These are phyloP conservation scores for Acanthamoeba castellanii DNA, from an alignment of 208 protist genomes.

Conservation along the genomic window DNA sequence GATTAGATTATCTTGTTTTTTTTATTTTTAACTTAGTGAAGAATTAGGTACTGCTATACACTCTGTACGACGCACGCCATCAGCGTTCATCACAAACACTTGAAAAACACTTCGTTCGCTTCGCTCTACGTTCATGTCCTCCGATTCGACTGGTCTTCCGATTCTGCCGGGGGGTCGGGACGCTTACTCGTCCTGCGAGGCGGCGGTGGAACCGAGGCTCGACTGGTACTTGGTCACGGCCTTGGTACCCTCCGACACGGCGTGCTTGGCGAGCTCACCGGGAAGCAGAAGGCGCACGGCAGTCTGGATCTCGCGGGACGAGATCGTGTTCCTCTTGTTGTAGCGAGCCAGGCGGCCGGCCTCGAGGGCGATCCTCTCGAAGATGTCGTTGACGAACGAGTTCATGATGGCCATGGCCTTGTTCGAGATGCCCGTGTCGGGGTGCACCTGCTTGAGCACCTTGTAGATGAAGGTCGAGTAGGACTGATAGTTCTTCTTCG, in stretches of 20 bases:
- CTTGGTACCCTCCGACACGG: slow-evolving; percentile 99
- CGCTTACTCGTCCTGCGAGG: slow-evolving; percentile 55
- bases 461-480: slow-evolving; percentile 90
- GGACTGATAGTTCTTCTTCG: slow-evolving; percentile 78
- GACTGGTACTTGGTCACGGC: slow-evolving; percentile 96
- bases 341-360: slow-evolving; percentile 96
- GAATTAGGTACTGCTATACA: slow-evolving; percentile 17
- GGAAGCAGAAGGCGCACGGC: slow-evolving; percentile 98
- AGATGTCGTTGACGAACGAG: slow-evolving; percentile 96
- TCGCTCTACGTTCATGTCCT: not conserved
- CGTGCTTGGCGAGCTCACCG: slow-evolving; percentile 98
- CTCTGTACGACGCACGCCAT: slow-evolving; percentile 46
- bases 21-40: not conserved
- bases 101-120: not conserved
- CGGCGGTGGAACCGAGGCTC: slow-evolving; percentile 61
- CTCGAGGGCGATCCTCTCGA: slow-evolving; percentile 97
- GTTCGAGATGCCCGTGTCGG: slow-evolving; percentile 97
- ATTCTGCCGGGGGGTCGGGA: not conserved
- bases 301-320: slow-evolving; percentile 98
- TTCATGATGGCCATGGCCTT: slow-evolving; percentile 99
- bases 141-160: not conserved
- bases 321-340: slow-evolving; percentile 98
- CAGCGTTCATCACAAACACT: slow-evolving; percentile 22
- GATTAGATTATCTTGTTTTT: not conserved
- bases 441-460: slow-evolving; percentile 96